Percentiles rank a stretch among this genome's conserved stretches.
These are phyloP conservation scores for Gryganskiella cystojenkinii DNA, from an alignment of 192 early-diverging fungal species.

Conservation along the genomic window DNA sequence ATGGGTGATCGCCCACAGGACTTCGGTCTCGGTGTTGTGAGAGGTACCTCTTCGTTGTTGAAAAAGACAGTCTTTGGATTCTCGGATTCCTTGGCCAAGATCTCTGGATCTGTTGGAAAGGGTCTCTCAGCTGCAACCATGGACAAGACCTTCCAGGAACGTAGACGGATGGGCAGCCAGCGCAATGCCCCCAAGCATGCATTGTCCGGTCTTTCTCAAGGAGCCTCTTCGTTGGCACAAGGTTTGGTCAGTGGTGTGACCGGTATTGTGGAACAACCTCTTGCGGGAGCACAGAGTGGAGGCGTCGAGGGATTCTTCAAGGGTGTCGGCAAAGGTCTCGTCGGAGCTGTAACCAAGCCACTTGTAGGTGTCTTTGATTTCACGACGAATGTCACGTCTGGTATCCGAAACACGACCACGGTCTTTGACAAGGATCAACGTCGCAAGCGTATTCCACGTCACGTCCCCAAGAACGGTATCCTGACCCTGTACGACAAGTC, in stretches of 20 bases:
- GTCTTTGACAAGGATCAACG: constrained; percentile 86
- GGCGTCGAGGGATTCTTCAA: constrained; percentile 95
- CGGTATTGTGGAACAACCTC: constrained; percentile 84
- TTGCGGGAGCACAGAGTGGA: constrained; percentile 89
- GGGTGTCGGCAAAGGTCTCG: constrained; percentile 93
- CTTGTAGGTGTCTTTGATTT: constrained; percentile 96
- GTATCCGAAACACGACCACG: constrained; percentile 94
- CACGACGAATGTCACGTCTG: constrained; percentile 88
- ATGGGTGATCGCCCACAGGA: constrained; percentile 96
- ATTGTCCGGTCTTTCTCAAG: constrained; percentile 86
- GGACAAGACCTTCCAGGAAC: constrained; percentile 91
- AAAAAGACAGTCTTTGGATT: constrained; percentile 98
- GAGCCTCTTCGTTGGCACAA: constrained; percentile 84
- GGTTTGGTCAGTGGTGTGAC: constrained; percentile 89
- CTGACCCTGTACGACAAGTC: constrained; percentile 69
- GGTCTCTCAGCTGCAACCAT: constrained; percentile 95
- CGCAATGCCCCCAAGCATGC: constrained; percentile 93
- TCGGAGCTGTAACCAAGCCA: constrained; percentile 96
- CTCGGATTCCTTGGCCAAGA: constrained; percentile 93
- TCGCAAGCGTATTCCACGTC: constrained; percentile 87
- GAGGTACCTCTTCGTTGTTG: constrained; percentile 80
- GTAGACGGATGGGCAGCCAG: constrained; percentile 79
- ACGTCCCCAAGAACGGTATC: constrained; percentile 87
- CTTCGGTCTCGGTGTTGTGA: constrained; percentile 90
- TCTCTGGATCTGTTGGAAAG: constrained; percentile 97